Evolutionary conservation across 306 rosid species (phyloP).

Genomic region (Dryas alaskensis): DNA sequence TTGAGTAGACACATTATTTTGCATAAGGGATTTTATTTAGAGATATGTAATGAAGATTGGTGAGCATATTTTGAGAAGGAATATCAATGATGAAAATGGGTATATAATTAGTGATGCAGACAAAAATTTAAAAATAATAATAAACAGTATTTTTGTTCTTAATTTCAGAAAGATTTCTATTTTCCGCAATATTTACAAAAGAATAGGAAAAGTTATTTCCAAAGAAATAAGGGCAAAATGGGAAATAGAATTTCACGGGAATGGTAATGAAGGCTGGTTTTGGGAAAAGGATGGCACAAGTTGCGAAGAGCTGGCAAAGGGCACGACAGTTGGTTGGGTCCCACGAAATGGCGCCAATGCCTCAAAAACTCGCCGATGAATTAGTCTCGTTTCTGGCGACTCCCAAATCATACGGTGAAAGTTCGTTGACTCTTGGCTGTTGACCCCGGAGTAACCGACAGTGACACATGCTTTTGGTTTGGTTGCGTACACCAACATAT

Average conservation of each 20-base stretch:
- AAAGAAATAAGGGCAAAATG: constrained; percentile 17
- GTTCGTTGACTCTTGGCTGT: constrained; percentile 20
- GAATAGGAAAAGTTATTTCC: background rate
- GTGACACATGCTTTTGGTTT: background rate
- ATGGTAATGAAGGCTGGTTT: constrained; percentile 14
- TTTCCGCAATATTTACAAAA: background rate
- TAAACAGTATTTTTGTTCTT: no score
- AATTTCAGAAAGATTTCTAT: no score
- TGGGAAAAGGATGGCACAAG: constrained; percentile 32
- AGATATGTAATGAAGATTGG: no score
- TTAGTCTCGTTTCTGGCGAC: constrained; percentile 4
- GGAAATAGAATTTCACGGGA: constrained; percentile 21
- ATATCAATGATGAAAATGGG: no score
- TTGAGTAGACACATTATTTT: no score
- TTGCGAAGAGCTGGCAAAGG: constrained; percentile 50
- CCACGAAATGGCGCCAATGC: constrained; percentile 31
- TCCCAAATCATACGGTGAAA: background rate
- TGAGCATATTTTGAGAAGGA: no score
- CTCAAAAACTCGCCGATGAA: constrained; percentile 27
- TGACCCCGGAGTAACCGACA: constrained; percentile 25
- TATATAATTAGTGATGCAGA: no score
- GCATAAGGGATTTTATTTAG: no score
- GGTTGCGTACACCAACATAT: background rate
- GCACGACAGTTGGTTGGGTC: constrained; percentile 34
- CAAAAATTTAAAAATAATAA: no score